phyloP scores from a whole-genome alignment of 257 asterid genomes.

The Jasminum sambac region DNA sequence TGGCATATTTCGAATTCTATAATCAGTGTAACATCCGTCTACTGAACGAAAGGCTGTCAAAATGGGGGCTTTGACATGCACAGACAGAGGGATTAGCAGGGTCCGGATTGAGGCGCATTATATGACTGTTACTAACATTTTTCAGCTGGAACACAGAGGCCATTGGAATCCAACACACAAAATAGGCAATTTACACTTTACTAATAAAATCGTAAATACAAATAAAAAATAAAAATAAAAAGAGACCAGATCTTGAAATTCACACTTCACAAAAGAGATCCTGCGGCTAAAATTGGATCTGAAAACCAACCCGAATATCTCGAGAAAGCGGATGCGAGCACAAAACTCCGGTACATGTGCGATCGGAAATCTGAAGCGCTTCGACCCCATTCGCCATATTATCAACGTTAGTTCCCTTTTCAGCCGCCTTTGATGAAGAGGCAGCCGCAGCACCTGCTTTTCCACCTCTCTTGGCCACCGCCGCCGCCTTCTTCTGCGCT shows the following conservation, averaged over 20 bases:
- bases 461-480: constrained; percentile 73
- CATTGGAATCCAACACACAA: no score
- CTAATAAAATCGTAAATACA: not conserved
- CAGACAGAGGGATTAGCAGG: no score
- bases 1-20: no score
- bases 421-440: constrained; percentile 49
- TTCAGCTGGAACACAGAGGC: no score
- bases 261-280: not conserved
- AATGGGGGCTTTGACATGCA: no score
- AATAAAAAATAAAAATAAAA: no score
- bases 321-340: constrained; percentile 95
- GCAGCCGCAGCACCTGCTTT: constrained; percentile 50
- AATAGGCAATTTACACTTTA: not conserved
- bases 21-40: no score
- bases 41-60: no score
- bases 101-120: no score
- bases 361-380: constrained; percentile 73
- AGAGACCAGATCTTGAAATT: not conserved
- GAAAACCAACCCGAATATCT: constrained; percentile 77
- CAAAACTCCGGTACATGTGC: constrained; percentile 98
- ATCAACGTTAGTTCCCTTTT: constrained; percentile 52
- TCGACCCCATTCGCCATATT: constrained; percentile 55
- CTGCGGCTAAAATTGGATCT: constrained; percentile 10
- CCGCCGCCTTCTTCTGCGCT: constrained; percentile 97
- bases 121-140: no score